Conservation (phyloP, 495 filamentous ascomycete genomes). For the Tuber borchii region DNA sequence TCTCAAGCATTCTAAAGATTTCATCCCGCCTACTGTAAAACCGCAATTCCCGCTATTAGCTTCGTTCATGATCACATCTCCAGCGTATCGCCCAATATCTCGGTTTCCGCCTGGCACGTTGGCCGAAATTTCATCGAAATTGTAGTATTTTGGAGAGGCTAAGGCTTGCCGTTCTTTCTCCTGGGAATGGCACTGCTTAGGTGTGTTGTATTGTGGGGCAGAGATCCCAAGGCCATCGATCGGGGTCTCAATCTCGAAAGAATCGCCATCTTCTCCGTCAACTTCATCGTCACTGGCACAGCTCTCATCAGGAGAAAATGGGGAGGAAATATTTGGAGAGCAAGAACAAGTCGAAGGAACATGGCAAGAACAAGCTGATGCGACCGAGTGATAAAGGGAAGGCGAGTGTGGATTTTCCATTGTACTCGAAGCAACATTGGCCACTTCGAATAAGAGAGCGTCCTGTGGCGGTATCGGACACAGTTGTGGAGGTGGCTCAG, state of each 20-base stretch:
- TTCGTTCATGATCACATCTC: constrained; percentile 36
- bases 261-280: constrained; percentile 24
- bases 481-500: background rate
- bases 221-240: constrained; percentile 33
- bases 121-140: constrained; percentile 37
- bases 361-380: constrained; percentile 31
- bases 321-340: constrained; percentile 28
- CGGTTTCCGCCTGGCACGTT: constrained; percentile 32
- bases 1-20: constrained; percentile 31
- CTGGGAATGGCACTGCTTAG: constrained; percentile 8
- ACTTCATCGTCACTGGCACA: constrained; percentile 29
- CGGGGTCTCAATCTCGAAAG: constrained; percentile 30
- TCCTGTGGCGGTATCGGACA: background rate
- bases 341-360: constrained; percentile 19
- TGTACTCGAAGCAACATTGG: background rate
- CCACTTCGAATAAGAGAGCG: background rate
- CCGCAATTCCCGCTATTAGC: constrained; percentile 4
- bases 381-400: constrained; percentile 23
- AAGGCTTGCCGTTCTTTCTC: constrained; percentile 9
- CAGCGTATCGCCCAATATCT: constrained; percentile 37
- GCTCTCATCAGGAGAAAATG: constrained; percentile 28
- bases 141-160: constrained; percentile 33
- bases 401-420: constrained; percentile 8
- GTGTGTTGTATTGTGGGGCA: constrained; percentile 7
- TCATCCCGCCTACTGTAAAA: constrained; percentile 13